These are phyloP conservation scores for Halophytophthora batemanensis DNA, from an alignment of 352 stramenopile species.

Conservation along the genomic window DNA sequence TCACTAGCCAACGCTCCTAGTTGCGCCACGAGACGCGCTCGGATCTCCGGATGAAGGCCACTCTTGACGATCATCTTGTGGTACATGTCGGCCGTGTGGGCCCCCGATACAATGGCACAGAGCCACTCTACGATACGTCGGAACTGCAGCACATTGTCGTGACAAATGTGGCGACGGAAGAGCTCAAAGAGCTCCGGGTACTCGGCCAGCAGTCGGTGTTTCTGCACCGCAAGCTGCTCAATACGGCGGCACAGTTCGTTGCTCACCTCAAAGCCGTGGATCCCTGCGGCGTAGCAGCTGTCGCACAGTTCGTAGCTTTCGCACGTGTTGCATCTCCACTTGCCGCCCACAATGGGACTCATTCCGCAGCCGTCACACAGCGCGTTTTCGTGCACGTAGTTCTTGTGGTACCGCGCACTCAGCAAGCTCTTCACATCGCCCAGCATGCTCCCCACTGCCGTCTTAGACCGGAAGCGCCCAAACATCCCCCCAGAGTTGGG, in stretches of 20 bases:
- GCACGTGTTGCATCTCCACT: constrained; percentile 76
- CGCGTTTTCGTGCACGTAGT: constrained; percentile 74
- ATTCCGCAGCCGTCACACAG: constrained; percentile 78
- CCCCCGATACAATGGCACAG: constrained; percentile 55
- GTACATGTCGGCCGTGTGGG: constrained; percentile 44
- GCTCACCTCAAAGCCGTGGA: constrained; percentile 72
- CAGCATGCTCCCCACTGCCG: constrained; percentile 43
- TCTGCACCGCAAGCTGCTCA: constrained; percentile 50
- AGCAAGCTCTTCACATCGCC: constrained; percentile 59
- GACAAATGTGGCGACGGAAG: constrained; percentile 60
- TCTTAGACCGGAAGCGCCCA: constrained; percentile 42
- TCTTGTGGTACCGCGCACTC: constrained; percentile 49
- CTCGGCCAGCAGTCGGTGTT: constrained; percentile 45
- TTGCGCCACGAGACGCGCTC: constrained; percentile 55
- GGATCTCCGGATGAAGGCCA: constrained; percentile 69
- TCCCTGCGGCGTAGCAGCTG: constrained; percentile 55
- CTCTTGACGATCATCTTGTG: constrained; percentile 74
- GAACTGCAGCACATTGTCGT: constrained; percentile 70
- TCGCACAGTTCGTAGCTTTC: constrained; percentile 70
- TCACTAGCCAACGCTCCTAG: constrained; percentile 60
- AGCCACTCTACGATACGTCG: constrained; percentile 69
- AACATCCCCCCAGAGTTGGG: constrained; percentile 39
- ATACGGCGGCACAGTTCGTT: constrained; percentile 67
- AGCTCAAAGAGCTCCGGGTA: constrained; percentile 73
- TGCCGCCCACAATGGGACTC: constrained; percentile 70